Conservation (phyloP, 495 filamentous ascomycete genomes). For the Xylaria grammica region DNA sequence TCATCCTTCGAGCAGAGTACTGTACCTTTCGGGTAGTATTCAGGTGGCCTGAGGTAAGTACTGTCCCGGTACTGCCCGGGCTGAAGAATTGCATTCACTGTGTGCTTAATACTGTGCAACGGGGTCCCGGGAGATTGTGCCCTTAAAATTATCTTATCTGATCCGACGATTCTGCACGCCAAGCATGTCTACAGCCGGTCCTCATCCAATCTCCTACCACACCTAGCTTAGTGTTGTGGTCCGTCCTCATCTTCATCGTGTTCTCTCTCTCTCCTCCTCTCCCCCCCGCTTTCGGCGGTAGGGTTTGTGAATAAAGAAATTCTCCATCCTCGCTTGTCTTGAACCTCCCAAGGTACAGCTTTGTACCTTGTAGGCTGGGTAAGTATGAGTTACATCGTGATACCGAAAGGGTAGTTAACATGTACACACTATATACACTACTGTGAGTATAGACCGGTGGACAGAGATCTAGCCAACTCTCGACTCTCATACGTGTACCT, state of each 20-base stretch:
- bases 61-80: too few species aligned
- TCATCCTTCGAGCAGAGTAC: too few species aligned
- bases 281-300: slow-evolving; percentile 30
- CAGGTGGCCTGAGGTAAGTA: too few species aligned
- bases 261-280: too few species aligned
- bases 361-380: slow-evolving; percentile 24
- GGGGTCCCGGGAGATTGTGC: slow-evolving; percentile 16
- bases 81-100: too few species aligned
- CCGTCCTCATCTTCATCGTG: slow-evolving; percentile 13
- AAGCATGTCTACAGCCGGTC: slow-evolving; percentile 19
- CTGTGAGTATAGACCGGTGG: background rate
- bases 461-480: background rate
- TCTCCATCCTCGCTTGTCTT: background rate
- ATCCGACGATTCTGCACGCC: slow-evolving; percentile 37
- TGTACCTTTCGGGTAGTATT: too few species aligned
- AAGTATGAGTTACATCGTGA: background rate
- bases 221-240: slow-evolving; percentile 22
- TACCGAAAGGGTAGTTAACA: background rate
- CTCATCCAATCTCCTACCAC: slow-evolving; percentile 23
- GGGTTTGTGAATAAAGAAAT: slow-evolving; percentile 9
- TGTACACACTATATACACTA: too few species aligned
- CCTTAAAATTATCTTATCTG: slow-evolving; percentile 39
- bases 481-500: background rate
- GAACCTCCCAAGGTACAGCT: slow-evolving; percentile 23
- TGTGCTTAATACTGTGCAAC: background rate